phyloP scores from a whole-genome alignment of 106 monocot genomes.

The Dendrobium chrysotoxum region DNA sequence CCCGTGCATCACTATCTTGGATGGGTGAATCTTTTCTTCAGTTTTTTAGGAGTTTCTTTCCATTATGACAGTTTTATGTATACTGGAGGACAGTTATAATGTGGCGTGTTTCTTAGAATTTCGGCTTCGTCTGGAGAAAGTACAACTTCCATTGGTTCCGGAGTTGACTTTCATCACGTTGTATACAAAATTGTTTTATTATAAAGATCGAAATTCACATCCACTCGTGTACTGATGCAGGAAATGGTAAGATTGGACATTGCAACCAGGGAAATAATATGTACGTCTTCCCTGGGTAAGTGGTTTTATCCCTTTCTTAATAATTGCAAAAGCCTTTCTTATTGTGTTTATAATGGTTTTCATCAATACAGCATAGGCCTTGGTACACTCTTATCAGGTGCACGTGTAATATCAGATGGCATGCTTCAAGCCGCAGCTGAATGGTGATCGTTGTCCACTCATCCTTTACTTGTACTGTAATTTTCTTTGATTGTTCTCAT shows the following conservation, averaged over 20 bases:
- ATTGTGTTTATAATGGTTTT: background rate
- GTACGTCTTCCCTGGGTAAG: constrained; percentile 98
- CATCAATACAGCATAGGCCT: constrained; percentile 67
- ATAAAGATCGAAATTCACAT: background rate
- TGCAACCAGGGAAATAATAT: constrained; percentile 97
- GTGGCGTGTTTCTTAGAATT: too few relatives aligned
- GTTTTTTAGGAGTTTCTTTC: too few relatives aligned
- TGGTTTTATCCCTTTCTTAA: constrained; percentile 7
- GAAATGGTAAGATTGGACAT: constrained; percentile 83
- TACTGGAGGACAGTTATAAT: too few relatives aligned
- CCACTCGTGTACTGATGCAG: constrained; percentile 24
- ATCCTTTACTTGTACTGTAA: background rate
- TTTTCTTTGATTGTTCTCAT: constrained; percentile 7
- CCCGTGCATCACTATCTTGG: too few relatives aligned
- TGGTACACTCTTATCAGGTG: constrained; percentile 92
- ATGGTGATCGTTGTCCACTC: constrained; percentile 39
- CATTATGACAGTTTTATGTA: too few relatives aligned
- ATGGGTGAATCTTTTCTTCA: too few relatives aligned
- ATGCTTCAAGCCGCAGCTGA: constrained; percentile 99
- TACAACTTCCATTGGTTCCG: too few relatives aligned
- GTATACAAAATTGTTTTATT: background rate
- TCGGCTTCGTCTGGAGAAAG: too few relatives aligned
- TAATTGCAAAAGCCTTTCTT: background rate
- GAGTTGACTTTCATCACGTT: too few relatives aligned
- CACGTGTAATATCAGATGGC: constrained; percentile 84